Evolutionary conservation across 2,329 filamentous ascomycete genomes (phyloP), one percentile per base, ranked within the genome.

Genomic region (Penicillium verrucosum): DNA sequence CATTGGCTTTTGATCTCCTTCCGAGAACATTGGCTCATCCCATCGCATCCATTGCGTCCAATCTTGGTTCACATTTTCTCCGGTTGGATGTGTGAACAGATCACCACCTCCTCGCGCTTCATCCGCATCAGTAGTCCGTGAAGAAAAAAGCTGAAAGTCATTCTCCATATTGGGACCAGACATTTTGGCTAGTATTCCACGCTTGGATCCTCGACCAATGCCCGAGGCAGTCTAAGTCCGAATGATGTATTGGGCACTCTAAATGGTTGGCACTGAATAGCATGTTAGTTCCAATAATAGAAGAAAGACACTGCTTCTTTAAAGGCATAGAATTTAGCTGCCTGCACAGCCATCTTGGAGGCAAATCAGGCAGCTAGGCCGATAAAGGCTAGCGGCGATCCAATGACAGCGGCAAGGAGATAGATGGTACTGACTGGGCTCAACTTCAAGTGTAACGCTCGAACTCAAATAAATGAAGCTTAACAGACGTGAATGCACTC

Each of bases 41-140:
- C 75, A 77, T 65, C 71, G 67, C 75, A 77, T 77, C 75, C 75
- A 77, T 60, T 77, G 73, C 12, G 73, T 74, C 75, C 75, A 77
- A 51, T 77, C 75, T 56, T 74, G 70, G n/a, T 62, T 69, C 10
- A 64, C 48, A 27, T 70, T 68, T 29, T 74, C 70, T 40, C 59
- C 54, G 18, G 61, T 49, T 25, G 65, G 55, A 12, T 66, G 60
- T 3, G 65, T 51, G 27, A 65, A 60, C 7, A 59, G 27, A 2
- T 45, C 34, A 11, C 21, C 29, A 40, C 42, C 60, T 49, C 8
- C 65, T 58, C 8, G 63, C 59, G 49, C 42, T 37, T 62, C 64
- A 57, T 59, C 64, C 59, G 37, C 58, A 21, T 60, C 60, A 3
- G 64, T 61, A 5, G 63, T 53, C 3, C 59, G 50, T 23, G 70